phyloP scores from a whole-genome alignment of 208 protist species.

The Tritrichomonas foetus region DNA sequence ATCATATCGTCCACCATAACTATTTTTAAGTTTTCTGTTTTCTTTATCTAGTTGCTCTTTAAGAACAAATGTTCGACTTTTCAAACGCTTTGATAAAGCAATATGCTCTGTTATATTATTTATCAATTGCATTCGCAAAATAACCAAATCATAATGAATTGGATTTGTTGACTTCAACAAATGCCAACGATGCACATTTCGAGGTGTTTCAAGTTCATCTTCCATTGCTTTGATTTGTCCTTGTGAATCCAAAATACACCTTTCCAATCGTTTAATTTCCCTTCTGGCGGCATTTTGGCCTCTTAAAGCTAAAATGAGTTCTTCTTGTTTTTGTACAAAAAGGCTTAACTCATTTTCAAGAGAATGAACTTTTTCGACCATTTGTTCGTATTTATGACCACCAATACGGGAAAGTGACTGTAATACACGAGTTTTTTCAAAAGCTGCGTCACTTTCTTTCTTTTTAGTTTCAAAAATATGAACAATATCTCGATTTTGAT shows the following conservation, averaged over 20 bases:
- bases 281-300: neutral
- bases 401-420: neutral
- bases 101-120: neutral
- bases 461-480: too few relatives aligned
- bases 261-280: neutral
- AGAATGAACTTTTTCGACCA: neutral
- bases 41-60: too few relatives aligned
- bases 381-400: neutral
- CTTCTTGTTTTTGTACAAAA: neutral
- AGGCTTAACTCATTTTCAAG: neutral
- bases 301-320: neutral
- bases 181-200: constrained; percentile 95
- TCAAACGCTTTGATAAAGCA: neutral
- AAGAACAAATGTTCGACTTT: neutral
- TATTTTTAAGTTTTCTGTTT: neutral
- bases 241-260: constrained; percentile 36
- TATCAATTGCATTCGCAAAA: constrained; percentile 60
- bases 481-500: too few relatives aligned
- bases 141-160: constrained; percentile 88
- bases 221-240: constrained; percentile 69
- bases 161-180: constrained; percentile 76
- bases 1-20: neutral
- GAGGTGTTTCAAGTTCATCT: constrained; percentile 87
- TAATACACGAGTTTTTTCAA: neutral
- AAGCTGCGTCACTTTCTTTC: too few relatives aligned